Percentiles rank a stretch among this genome's conserved stretches.
phyloP scores from a whole-genome alignment of 192 early-diverging fungal species.

The Umbelopsis isabellina region DNA sequence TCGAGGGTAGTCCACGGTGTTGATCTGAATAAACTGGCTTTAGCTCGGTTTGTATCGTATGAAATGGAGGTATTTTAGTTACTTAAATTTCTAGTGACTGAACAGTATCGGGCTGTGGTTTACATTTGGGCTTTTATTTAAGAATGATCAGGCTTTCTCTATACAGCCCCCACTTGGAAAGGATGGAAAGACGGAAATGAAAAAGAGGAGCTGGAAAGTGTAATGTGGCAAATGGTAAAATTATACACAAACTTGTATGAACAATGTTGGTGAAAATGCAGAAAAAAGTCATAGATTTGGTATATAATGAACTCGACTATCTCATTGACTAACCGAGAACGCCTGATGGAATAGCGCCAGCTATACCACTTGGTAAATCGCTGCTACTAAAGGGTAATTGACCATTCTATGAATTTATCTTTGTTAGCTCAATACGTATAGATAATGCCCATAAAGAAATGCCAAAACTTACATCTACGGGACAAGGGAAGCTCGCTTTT shows the following conservation, averaged over 20 bases:
- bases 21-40: too few species aligned
- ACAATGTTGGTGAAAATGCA: not conserved
- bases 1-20: too few species aligned
- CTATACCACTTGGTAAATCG: not conserved
- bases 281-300: not conserved
- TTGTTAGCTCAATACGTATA: not conserved
- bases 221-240: not conserved
- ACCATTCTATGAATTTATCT: not conserved
- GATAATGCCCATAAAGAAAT: not conserved
- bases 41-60: too few species aligned
- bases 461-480: constrained; percentile 32
- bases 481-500: constrained; percentile 42
- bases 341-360: not conserved
- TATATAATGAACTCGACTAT: not conserved
- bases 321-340: not conserved
- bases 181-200: too few species aligned
- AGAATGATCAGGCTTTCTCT: too few species aligned
- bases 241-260: constrained; percentile 13
- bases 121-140: too few species aligned
- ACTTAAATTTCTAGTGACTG: too few species aligned
- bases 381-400: not conserved
- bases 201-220: too few species aligned
- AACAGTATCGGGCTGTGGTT: too few species aligned
- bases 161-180: too few species aligned
- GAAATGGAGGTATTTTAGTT: too few species aligned